These are phyloP conservation scores for Lachancea meyersii DNA, from an alignment of 805 yeast species.

Conservation along the genomic window DNA sequence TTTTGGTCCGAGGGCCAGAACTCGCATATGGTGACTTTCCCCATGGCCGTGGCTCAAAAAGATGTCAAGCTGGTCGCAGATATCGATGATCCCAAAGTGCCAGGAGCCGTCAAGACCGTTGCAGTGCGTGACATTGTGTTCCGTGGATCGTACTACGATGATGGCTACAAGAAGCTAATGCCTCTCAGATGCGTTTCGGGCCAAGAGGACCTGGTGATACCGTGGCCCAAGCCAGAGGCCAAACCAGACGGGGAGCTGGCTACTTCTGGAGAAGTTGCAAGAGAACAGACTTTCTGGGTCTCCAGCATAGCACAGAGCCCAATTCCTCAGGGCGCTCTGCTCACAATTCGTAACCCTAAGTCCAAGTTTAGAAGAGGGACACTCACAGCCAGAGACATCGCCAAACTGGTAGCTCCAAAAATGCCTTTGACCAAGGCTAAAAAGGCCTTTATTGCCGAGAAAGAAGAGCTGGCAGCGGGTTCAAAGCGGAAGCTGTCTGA, in stretches of 20 bases:
- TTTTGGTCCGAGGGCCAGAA: slow-evolving; percentile 69
- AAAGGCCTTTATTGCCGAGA: slow-evolving; percentile 55
- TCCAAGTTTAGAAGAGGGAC: slow-evolving; percentile 61
- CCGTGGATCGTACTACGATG: slow-evolving; percentile 67
- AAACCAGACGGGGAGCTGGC: slow-evolving; percentile 51
- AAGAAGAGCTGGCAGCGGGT: slow-evolving; percentile 40
- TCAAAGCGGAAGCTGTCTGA: slow-evolving; percentile 37
- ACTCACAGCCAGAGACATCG: slow-evolving; percentile 56
- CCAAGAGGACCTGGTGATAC: slow-evolving; percentile 63
- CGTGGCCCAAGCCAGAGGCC: slow-evolving; percentile 75
- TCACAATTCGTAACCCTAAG: slow-evolving; percentile 69
- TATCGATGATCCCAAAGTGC: slow-evolving; percentile 51
- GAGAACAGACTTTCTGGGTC: slow-evolving; percentile 69
- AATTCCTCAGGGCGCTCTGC: slow-evolving; percentile 59
- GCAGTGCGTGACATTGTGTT: slow-evolving; percentile 72
- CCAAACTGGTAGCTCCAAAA: slow-evolving; percentile 57
- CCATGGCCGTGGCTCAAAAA: slow-evolving; percentile 51
- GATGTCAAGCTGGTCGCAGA: slow-evolving; percentile 75
- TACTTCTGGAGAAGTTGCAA: slow-evolving; percentile 50
- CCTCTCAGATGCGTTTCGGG: slow-evolving; percentile 74
- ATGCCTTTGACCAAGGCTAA: slow-evolving; percentile 70
- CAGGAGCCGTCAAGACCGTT: slow-evolving; percentile 57
- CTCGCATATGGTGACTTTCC: slow-evolving; percentile 65
- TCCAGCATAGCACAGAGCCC: slow-evolving; percentile 61
- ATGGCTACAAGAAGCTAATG: slow-evolving; percentile 61